Conservation (phyloP, 2,329 filamentous ascomycete species). For the Fusarium pilosicola region DNA sequence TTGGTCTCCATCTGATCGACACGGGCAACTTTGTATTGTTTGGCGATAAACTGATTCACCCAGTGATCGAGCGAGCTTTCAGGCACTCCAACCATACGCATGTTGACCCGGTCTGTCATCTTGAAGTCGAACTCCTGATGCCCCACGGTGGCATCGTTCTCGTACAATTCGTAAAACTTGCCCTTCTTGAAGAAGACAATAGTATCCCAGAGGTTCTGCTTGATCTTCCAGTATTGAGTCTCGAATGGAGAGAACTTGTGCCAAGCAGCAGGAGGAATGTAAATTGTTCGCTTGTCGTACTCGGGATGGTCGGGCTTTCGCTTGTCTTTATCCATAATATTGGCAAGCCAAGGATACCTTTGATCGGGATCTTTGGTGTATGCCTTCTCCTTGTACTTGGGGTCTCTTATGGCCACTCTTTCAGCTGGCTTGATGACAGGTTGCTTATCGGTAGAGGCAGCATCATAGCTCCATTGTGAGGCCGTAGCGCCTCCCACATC, state of each 20-base stretch:
- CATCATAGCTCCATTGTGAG: conserved; percentile 79
- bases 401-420: conserved; percentile 39
- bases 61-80: conserved; percentile 96
- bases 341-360: conserved; percentile 89
- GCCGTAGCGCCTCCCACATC: conserved; percentile 75
- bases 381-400: conserved; percentile 71
- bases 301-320: conserved; percentile 83
- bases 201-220: conserved; percentile 96
- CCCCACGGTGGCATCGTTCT: conserved; percentile 95
- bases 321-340: conserved; percentile 84
- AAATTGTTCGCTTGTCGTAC: conserved; percentile 91
- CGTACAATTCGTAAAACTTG: conserved; percentile 98
- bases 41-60: conserved; percentile 98
- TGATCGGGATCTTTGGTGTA: conserved; percentile 85
- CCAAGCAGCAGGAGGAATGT: conserved; percentile 84
- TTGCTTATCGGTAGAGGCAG: conserved; percentile 54
- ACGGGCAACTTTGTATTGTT: conserved; percentile 95
- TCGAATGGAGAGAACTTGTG: conserved; percentile 91
- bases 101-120: conserved; percentile 97
- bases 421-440: conserved; percentile 49
- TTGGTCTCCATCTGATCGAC: conserved; percentile 98
- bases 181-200: conserved; percentile 99
- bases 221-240: conserved; percentile 99
- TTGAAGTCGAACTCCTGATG: conserved; percentile 98
- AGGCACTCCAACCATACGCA: conserved; percentile 99